phyloP scores from a whole-genome alignment of 805 yeast species.

The Diddensiella santjacobensis region DNA sequence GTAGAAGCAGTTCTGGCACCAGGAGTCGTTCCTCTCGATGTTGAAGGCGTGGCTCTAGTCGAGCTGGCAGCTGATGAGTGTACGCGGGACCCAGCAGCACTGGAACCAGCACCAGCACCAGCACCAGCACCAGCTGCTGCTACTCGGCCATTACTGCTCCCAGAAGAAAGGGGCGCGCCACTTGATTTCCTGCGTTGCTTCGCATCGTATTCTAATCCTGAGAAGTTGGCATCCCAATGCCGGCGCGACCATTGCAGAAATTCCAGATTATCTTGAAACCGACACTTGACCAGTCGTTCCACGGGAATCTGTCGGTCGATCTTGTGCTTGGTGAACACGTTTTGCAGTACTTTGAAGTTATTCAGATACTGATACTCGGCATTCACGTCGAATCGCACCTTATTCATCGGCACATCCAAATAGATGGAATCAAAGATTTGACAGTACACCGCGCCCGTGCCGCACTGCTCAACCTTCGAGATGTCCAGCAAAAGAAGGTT shows the following conservation, averaged over 20 bases:
- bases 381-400: conserved; percentile 67
- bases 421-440: conserved; percentile 84
- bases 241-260: conserved; percentile 88
- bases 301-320: conserved; percentile 76
- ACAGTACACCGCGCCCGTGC: conserved; percentile 93
- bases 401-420: conserved; percentile 75
- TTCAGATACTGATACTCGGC: conserved; percentile 72
- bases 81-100: not conserved
- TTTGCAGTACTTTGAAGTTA: conserved; percentile 84
- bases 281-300: conserved; percentile 76
- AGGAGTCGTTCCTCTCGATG: not conserved
- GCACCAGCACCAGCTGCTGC: conserved; percentile 9
- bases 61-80: not conserved
- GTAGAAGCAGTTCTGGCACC: conserved; percentile 8
- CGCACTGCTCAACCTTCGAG: conserved; percentile 86
- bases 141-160: conserved; percentile 4
- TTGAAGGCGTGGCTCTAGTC: not conserved
- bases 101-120: not conserved
- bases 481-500: conserved; percentile 59
- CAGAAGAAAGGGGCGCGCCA: conserved; percentile 18
- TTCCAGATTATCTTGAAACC: conserved; percentile 91
- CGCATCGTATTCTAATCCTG: conserved; percentile 70
- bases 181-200: conserved; percentile 45
- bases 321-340: conserved; percentile 65
- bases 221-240: conserved; percentile 74